A percentile compares a stretch with the other conserved stretches of the same genome.
phyloP scores from a whole-genome alignment of 352 stramenopile genomes.

The Pythium insidiosum region DNA sequence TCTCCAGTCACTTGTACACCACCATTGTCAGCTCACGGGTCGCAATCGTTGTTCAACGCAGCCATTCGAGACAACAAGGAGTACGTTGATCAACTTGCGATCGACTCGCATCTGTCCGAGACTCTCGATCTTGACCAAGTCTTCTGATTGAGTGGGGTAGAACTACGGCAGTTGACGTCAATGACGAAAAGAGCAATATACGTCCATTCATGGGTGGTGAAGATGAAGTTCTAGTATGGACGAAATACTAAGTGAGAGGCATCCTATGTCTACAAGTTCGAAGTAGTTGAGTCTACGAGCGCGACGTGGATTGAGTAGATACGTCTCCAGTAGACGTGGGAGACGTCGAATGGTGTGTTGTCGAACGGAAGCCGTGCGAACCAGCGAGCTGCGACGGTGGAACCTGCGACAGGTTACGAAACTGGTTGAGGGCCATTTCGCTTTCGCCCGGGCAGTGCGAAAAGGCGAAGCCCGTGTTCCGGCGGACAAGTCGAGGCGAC shows the following conservation, averaged over 20 bases:
- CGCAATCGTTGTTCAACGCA: conserved; percentile 8
- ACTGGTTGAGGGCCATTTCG: conserved; percentile 56
- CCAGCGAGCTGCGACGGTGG: conserved; percentile 16
- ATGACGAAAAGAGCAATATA: too few relatives aligned
- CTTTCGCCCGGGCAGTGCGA: conserved; percentile 69
- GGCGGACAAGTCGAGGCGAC: conserved; percentile 69
- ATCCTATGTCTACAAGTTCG: too few relatives aligned
- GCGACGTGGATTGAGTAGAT: too few relatives aligned
- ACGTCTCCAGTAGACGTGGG: conserved; percentile 46
- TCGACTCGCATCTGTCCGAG: conserved; percentile 64
- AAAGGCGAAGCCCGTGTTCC: conserved; percentile 84
- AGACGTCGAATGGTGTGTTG: conserved; percentile 25
- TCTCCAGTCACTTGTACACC: not conserved
- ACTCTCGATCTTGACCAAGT: conserved; percentile 53
- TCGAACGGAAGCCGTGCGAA: conserved; percentile 3
- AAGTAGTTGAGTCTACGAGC: too few relatives aligned
- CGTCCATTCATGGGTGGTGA: too few relatives aligned
- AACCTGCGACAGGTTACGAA: conserved; percentile 27
- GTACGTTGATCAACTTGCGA: conserved; percentile 66
- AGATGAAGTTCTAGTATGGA: too few relatives aligned
- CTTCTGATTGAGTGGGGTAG: conserved; percentile 39
- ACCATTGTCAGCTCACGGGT: not conserved
- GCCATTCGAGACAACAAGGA: conserved; percentile 79
- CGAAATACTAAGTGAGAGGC: too few relatives aligned
- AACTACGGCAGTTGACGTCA: too few relatives aligned